Evolutionary conservation across 2,329 filamentous ascomycete species (phyloP).

Genomic region (Coleophoma eucalyptorum): DNA sequence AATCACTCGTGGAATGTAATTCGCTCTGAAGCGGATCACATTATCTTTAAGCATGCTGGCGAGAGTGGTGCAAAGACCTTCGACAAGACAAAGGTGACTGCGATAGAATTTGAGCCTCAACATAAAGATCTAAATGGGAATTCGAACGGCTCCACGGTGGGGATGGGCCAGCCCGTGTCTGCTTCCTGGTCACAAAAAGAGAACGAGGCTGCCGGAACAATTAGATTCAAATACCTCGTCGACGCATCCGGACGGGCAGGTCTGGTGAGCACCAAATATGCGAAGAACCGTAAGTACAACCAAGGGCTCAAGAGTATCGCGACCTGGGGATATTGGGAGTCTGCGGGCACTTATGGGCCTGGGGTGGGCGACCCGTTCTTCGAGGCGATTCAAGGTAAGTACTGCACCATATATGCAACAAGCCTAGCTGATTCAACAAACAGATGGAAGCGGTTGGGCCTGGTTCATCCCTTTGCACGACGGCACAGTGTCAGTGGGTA

Average conservation of each 20-base stretch:
- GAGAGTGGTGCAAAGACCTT: conserved; percentile 35
- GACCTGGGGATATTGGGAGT: conserved; percentile 44
- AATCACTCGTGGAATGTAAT: conserved; percentile 3
- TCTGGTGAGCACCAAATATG: conserved; percentile 42
- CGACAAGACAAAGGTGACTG: conserved; percentile 33
- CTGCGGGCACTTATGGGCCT: conserved; percentile 25
- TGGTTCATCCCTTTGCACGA: conserved; percentile 49
- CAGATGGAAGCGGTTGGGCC: conserved; percentile 43
- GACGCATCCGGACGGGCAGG: conserved; percentile 44
- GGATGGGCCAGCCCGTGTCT: conserved; percentile 29
- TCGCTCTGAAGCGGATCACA: conserved; percentile 40
- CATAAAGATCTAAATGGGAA: not conserved
- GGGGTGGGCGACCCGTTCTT: conserved; percentile 38
- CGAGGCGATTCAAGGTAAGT: conserved; percentile 32
- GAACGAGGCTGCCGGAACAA: conserved; percentile 30
- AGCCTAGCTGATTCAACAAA: conserved; percentile 3
- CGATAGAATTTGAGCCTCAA: conserved; percentile 26
- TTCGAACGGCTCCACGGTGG: conserved; percentile 1
- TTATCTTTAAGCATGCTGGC: conserved; percentile 39
- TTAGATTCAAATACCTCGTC: conserved; percentile 42
- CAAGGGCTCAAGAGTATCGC: conserved; percentile 44
- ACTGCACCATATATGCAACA: conserved; percentile 5
- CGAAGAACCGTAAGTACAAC: conserved; percentile 44
- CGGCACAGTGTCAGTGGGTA: conserved; percentile 37
- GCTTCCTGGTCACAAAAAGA: conserved; percentile 32